phyloP scores from a whole-genome alignment of 78 protist genomes.

The Dictyostelium firmibasis region DNA sequence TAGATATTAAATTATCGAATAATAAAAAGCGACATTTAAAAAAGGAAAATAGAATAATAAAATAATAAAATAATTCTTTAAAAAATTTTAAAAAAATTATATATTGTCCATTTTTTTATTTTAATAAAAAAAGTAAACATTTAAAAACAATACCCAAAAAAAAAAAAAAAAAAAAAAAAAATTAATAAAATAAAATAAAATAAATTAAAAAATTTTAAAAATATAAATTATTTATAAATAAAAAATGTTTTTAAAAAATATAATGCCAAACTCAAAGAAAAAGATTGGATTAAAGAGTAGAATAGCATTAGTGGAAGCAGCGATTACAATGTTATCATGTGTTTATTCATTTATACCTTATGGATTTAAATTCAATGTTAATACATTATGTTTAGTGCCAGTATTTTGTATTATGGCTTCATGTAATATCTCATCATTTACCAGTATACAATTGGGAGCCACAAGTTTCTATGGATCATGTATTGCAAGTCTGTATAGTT shows the following conservation, averaged over 20 bases:
- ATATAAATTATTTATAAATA: no score
- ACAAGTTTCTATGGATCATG: background rate
- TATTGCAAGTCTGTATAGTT: background rate
- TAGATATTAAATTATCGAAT: no score
- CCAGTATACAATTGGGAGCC: background rate
- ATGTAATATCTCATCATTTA: conserved; percentile 30
- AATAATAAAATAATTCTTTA: no score
- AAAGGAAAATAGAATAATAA: no score
- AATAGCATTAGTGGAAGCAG: background rate
- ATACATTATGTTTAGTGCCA: conserved; percentile 12
- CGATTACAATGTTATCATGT: background rate
- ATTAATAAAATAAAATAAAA: no score
- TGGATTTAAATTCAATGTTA: background rate
- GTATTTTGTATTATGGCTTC: conserved; percentile 18
- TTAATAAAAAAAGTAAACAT: no score
- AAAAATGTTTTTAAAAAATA: background rate
- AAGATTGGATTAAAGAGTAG: background rate
- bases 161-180: no score
- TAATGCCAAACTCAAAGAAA: background rate
- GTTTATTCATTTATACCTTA: background rate
- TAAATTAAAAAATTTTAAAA: no score
- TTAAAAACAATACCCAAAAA: no score
- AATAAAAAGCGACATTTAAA: no score
- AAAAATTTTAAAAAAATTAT: no score
- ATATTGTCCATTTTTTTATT: no score